Conservation (phyloP, 305 asterid species). For the Coffea humblotiana region DNA sequence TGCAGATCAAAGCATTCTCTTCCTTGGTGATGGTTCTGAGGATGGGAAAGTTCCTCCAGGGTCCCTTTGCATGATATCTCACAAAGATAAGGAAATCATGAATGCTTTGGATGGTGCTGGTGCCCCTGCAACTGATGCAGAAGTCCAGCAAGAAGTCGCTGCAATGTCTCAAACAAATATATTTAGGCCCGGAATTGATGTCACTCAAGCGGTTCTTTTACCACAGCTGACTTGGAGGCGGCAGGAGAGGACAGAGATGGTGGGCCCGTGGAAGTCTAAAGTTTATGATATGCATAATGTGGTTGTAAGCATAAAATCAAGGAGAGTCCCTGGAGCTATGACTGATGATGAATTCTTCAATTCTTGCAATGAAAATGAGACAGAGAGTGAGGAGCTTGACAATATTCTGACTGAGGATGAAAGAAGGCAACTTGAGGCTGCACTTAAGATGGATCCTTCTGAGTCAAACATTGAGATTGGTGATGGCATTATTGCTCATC, state of each 20-base stretch:
- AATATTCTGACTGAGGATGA: constrained; percentile 88
- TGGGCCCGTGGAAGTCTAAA: constrained; percentile 88
- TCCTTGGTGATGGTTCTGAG: constrained; percentile 97
- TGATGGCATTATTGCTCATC: constrained; percentile 62
- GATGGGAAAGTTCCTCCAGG: constrained; percentile 84
- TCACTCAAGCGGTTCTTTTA: constrained; percentile 85
- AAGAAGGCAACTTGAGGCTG: constrained; percentile 85
- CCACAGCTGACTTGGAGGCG: constrained; percentile 94
- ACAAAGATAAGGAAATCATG: constrained; percentile 91
- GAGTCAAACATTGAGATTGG: constrained; percentile 54
- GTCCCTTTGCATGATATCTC: constrained; percentile 79
- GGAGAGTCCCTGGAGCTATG: constrained; percentile 95
- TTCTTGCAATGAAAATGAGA: constrained; percentile 69
- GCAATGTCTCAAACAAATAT: constrained; percentile 92
- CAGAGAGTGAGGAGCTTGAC: constrained; percentile 69
- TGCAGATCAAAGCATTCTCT: constrained; percentile 85
- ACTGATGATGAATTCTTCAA: constrained; percentile 80
- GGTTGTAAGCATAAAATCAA: constrained; percentile 87
- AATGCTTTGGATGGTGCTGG: constrained; percentile 95
- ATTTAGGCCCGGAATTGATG: constrained; percentile 95
- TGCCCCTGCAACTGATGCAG: constrained; percentile 81
- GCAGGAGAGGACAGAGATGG: constrained; percentile 74
- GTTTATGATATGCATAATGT: constrained; percentile 96
- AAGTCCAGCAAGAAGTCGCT: constrained; percentile 77
- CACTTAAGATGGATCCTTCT: constrained; percentile 70